A percentile compares a stretch with the other conserved stretches of the same genome.
These are phyloP conservation scores for Lavandula angustifolia DNA, from an alignment of 257 asterid genomes.

Conservation along the genomic window DNA sequence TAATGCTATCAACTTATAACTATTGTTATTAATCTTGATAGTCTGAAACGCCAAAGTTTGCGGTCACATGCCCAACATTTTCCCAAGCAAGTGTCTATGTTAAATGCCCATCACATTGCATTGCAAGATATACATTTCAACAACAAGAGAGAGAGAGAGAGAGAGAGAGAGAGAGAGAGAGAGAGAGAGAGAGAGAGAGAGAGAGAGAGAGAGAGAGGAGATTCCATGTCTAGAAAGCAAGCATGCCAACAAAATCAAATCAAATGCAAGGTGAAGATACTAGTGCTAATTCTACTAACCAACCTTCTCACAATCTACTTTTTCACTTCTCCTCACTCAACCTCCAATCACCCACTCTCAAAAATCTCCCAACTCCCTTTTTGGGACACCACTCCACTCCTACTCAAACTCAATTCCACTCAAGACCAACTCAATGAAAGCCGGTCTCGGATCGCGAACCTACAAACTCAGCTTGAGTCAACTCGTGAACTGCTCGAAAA, in stretches of 20 bases:
- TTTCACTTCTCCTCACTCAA: slow-evolving; percentile 34
- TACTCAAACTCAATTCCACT: slow-evolving; percentile 40
- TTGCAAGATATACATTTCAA: neutral
- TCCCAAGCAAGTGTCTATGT: slow-evolving; percentile 2
- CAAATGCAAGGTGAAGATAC: slow-evolving; percentile 41
- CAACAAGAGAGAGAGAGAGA: neutral
- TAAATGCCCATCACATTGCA: slow-evolving; percentile 11
- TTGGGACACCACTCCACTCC: slow-evolving; percentile 36
- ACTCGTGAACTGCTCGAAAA: slow-evolving; percentile 30
- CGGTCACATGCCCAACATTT: slow-evolving; percentile 13
- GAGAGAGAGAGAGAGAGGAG: too few species aligned
- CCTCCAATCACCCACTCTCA: slow-evolving; percentile 26
- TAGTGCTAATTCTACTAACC: slow-evolving; percentile 40
- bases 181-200: slow-evolving; percentile 35
- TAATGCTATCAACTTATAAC: too few species aligned
- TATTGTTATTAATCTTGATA: too few species aligned
- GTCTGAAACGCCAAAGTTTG: slow-evolving; percentile 31
- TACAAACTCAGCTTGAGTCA: slow-evolving; percentile 44
- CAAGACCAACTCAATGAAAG: slow-evolving; percentile 35
- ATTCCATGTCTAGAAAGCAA: slow-evolving; percentile 44
- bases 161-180: slow-evolving; percentile 33
- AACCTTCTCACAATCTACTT: slow-evolving; percentile 54
- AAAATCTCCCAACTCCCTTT: slow-evolving; percentile 21
- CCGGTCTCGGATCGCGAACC: slow-evolving; percentile 26
- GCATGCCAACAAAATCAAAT: slow-evolving; percentile 36